Evolutionary conservation across 1,284 basidiomycete species (phyloP), one percentile per base, ranked within the genome.

Genomic region (Tilletia indica): DNA sequence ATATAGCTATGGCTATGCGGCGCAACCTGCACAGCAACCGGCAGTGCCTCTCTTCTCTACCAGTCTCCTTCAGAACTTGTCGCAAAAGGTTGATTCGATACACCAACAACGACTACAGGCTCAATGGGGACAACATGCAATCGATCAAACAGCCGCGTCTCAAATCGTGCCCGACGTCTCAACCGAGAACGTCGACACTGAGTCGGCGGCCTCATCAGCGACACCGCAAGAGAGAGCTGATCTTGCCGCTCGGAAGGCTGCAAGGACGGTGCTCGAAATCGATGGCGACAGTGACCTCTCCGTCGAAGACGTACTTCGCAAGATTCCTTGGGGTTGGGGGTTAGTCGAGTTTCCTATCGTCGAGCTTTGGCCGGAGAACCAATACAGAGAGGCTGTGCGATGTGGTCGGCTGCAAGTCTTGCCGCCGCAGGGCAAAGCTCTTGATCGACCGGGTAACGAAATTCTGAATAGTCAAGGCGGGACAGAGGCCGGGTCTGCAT

Each of bases 271-370:
- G 8, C 31, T 64, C 3, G 36, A 64, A 19, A 38, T 64, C 12
- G 14, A 9, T 2, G 16, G 25, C 8, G 12, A 38, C 61, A 64
- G 25, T 12, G 36, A 39, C 34, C 61, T 64, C 14, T 5, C 61
- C 9, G 14, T 64, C 31, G 61, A 64, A 39, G 61, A 64, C 9
- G 61, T 64, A 2, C 61, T 64, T 14, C 31, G 61, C 36, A 38
- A 42, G 19, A 64, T 64, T 5, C 61, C 61, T 4, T 42, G 61
- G 36, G 61, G 61, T 16, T 64, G 61, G 61, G 61, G 61, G 3
- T 21, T 64, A 14, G 61, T 64, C 61, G 61, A 64, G 61, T 64
- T 64, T 21, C 34, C 61, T 31, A 64, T 36, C 5, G 61, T 64
- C 38, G 61, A 64, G 61, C 16, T 64, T 19, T 64, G 61, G 61